Conservation (phyloP, 225 moss, liverwort and hornwort species). For the Thuidium tamariscinum region DNA sequence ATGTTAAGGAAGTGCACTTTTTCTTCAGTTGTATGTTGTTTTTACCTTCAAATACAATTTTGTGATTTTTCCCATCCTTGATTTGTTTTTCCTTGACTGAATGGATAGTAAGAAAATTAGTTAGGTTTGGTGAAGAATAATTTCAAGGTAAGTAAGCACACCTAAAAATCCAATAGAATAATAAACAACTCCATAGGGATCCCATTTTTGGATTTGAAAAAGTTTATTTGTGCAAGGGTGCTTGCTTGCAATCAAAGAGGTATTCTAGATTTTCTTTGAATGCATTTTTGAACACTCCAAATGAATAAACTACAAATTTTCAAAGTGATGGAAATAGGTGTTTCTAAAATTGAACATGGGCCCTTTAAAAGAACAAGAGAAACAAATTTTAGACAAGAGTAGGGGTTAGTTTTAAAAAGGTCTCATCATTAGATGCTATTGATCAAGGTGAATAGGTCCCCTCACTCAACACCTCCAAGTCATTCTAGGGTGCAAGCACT, state of each 20-base stretch:
- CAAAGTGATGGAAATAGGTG: rapidly evolving
- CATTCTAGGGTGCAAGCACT: too few relatives aligned
- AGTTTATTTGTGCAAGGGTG: rapidly evolving
- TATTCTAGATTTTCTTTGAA: rapidly evolving
- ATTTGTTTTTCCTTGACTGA: neutral
- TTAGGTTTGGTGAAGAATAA: rapidly evolving
- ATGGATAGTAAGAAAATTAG: too few relatives aligned
- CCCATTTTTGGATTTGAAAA: neutral
- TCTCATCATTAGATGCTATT: too few relatives aligned
- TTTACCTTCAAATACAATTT: rapidly evolving
- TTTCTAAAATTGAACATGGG: neutral
- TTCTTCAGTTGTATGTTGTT: neutral
- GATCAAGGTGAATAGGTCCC: too few relatives aligned
- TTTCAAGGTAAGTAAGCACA: neutral
- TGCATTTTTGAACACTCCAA: neutral
- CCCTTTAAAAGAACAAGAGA: rapidly evolving
- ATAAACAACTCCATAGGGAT: neutral
- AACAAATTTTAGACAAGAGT: rapidly evolving
- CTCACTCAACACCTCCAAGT: too few relatives aligned
- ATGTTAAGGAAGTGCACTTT: neutral
- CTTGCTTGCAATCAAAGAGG: rapidly evolving
- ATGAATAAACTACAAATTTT: neutral
- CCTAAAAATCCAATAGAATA: rapidly evolving
- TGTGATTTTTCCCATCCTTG: neutral
- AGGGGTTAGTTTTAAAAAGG: rapidly evolving